phyloP scores from a whole-genome alignment of 1,139 yeast species.

The Hyphopichia pseudoburtonii region DNA sequence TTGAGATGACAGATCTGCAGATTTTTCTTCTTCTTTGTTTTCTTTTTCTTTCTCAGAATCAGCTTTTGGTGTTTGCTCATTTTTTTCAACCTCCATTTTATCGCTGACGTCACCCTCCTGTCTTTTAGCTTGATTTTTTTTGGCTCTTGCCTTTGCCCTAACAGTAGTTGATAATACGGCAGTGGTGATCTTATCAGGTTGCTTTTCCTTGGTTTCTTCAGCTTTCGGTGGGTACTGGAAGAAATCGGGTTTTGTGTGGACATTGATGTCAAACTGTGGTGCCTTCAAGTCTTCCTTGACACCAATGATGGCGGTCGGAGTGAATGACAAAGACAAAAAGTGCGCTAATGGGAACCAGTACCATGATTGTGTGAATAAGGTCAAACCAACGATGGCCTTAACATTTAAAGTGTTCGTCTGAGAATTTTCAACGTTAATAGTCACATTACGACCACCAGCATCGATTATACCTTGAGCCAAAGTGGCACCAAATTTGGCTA shows the following conservation, averaged over 20 bases:
- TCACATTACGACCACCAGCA: slow-evolving; percentile 98
- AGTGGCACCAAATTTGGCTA: slow-evolving; percentile 97
- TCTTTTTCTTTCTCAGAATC: slow-evolving; percentile 22
- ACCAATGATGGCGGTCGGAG: slow-evolving; percentile 90
- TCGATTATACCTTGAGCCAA: slow-evolving; percentile 96
- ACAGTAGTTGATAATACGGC: slow-evolving; percentile 94
- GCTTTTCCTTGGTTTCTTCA: slow-evolving; percentile 78
- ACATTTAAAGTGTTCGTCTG: slow-evolving; percentile 89
- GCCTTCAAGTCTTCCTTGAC: slow-evolving; percentile 82
- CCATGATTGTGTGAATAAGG: slow-evolving; percentile 93
- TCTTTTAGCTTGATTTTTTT: slow-evolving; percentile 64
- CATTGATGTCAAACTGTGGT: slow-evolving; percentile 79
- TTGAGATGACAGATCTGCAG: slow-evolving; percentile 31
- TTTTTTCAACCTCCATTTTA: slow-evolving; percentile 28
- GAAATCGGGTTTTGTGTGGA: slow-evolving; percentile 75
- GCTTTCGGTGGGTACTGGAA: slow-evolving; percentile 91
- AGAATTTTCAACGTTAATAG: slow-evolving; percentile 85
- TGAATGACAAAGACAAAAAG: slow-evolving; percentile 85
- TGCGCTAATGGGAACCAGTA: slow-evolving; percentile 98
- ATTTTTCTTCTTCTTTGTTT: slow-evolving; percentile 21
- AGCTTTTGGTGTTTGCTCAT: slow-evolving; percentile 13
- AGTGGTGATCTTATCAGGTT: slow-evolving; percentile 85
- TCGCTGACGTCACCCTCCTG: slow-evolving; percentile 34
- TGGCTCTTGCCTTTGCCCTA: slow-evolving; percentile 89
- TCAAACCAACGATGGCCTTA: slow-evolving; percentile 89